Base-by-base conservation (phyloP, 805 yeast genomes). In the Ogataea trehaloabstinens region DNA sequence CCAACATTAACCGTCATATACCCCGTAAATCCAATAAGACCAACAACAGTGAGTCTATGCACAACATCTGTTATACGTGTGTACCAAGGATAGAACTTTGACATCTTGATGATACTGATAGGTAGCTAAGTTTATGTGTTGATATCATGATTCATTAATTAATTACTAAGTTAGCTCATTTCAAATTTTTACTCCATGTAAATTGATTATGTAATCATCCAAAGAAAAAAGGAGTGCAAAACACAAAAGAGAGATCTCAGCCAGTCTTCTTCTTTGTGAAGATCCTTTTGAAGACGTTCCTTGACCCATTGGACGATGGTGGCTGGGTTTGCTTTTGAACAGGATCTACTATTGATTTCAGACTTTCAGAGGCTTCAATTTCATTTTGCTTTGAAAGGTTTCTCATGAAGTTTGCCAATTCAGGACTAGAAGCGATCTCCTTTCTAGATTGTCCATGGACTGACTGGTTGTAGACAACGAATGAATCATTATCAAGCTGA, bases 1-100 rank as follows among this genome's bases (percentile, higher is more conserved):
- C 68, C 67, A 33, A 78, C 66, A 41, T 79, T 80, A 21, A 71
- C 74, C 8, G 68, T 51, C 71, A 78, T 70, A 58, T 73, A 76
- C 37, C 57, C 40, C 2, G 69, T 59, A 45, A 61, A 56, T 8
- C 90, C 90, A 16, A 80, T 74, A 21, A 84, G 67, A 3, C 83
- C 73, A 17, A 83, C 57, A 31, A 84, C 89, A 0, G 87, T 80
- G 42, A 82, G 60, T 64, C 91, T 81, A 61, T 84, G 91, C 19
- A 73, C 74, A 29, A 83, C 73, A 60, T 84, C 91, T 2, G 86
- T 76, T 3, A 75, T 78, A 60, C 77, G 80, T 2, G 83, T 78
- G 59, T 83, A 83, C 91, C 91, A 84, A 33, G 90, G 85, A 56
- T 76, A 75, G 53, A 68, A 67, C 52, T 61, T 64, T 18, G 77